phyloP scores from a whole-genome alignment of 306 rosid genomes.

The Luffa acutangula region DNA sequence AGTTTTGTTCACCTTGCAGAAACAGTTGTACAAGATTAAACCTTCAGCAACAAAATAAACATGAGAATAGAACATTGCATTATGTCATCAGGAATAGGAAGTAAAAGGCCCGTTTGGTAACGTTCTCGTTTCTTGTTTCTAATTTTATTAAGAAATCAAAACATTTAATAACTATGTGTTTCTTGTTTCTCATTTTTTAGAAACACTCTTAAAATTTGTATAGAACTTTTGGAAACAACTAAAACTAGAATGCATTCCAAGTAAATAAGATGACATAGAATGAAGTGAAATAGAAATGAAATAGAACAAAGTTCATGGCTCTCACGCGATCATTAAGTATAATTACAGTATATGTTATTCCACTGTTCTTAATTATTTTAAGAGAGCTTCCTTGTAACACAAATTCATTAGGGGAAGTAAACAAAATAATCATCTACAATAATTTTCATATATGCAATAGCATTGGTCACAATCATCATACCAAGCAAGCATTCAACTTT shows the following conservation, averaged over 20 bases:
- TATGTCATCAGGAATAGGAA: not conserved
- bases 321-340: not conserved
- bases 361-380: not conserved
- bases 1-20: conserved; percentile 47
- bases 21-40: conserved; percentile 73
- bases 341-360: not conserved
- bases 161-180: not conserved
- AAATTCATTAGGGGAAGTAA: not conserved
- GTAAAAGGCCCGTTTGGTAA: no score
- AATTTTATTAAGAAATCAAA: no score
- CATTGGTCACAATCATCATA: not conserved
- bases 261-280: not conserved
- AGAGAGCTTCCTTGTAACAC: not conserved
- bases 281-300: not conserved
- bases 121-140: no score
- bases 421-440: not conserved
- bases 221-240: no score
- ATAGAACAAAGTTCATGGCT: not conserved
- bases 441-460: not conserved
- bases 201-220: no score
- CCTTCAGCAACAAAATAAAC: conserved; percentile 44
- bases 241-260: not conserved
- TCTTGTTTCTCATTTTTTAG: no score
- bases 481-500: not conserved
- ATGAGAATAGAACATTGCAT: conserved; percentile 15